These are phyloP conservation scores for Penicillium parvum DNA, from an alignment of 495 filamentous ascomycete genomes.

Conservation along the genomic window DNA sequence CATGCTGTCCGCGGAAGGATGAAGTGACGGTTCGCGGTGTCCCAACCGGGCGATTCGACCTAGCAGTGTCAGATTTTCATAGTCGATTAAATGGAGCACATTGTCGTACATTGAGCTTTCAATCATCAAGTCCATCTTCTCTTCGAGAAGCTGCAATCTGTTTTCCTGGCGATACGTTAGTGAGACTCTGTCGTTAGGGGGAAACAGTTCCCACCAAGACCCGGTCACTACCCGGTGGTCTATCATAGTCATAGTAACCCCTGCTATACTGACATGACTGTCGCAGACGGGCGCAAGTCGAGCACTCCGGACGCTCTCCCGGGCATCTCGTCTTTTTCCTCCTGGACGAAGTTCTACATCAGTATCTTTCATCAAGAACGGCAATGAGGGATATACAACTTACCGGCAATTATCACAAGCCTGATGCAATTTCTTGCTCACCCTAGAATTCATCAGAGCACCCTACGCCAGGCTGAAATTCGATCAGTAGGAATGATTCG, in stretches of 20 bases:
- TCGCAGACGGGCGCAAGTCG: conserved; percentile 37
- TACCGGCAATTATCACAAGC: conserved; percentile 42
- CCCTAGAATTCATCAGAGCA: conserved; percentile 12
- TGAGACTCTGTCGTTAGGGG: not conserved
- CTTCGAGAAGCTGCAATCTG: conserved; percentile 37
- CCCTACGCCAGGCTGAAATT: not conserved
- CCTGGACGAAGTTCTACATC: conserved; percentile 11
- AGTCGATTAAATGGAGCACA: not conserved
- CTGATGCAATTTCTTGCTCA: conserved; percentile 26
- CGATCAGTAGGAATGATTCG: not conserved
- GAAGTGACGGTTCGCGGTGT: conserved; percentile 9
- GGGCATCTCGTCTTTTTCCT: conserved; percentile 46
- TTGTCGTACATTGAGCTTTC: conserved; percentile 25
- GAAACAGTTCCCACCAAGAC: conserved; percentile 16
- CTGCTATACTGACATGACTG: conserved; percentile 37
- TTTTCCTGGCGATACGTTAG: conserved; percentile 33
- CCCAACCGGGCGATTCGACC: conserved; percentile 10
- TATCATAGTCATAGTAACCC: conserved; percentile 10
- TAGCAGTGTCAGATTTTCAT: conserved; percentile 10
- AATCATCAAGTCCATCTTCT: conserved; percentile 40
- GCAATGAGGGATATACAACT: not conserved
- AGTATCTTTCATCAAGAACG: not conserved
- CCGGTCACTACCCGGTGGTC: conserved; percentile 8
- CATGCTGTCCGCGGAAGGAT: not conserved
- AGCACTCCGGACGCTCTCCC: conserved; percentile 40